Conservation (phyloP, 768 basidiomycete genomes). For the Albatrellus ellisii region DNA sequence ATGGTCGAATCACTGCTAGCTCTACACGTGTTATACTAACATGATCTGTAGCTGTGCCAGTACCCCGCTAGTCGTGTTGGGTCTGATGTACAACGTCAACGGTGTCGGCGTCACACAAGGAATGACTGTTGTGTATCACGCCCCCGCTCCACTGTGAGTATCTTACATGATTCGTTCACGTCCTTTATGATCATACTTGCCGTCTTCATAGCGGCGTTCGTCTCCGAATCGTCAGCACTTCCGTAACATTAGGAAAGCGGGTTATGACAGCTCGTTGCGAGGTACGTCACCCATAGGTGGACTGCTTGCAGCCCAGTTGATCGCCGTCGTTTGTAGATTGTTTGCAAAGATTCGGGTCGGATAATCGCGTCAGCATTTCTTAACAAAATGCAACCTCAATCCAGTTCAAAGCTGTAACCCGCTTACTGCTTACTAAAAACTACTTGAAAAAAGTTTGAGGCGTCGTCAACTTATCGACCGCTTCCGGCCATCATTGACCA, state of each 20-base stretch:
- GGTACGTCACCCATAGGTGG: conserved; percentile 24
- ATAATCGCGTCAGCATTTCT: conserved; percentile 53
- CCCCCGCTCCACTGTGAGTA: conserved; percentile 50
- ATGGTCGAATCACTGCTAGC: conserved; percentile 11
- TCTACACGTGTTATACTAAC: not conserved
- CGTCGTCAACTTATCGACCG: no score
- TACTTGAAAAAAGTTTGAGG: no score
- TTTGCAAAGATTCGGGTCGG: conserved; percentile 44
- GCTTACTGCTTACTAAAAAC: no score
- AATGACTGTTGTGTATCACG: conserved; percentile 57
- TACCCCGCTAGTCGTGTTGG: conserved; percentile 55
- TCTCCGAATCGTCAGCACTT: conserved; percentile 48
- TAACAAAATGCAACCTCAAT: conserved; percentile 52
- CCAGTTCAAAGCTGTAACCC: no score
- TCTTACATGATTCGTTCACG: conserved; percentile 4
- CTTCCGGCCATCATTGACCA: no score
- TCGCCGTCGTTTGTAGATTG: conserved; percentile 27
- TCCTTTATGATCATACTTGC: not conserved
- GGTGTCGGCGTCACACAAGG: conserved; percentile 67
- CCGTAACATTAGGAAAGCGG: conserved; percentile 51
- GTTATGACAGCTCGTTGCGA: conserved; percentile 65
- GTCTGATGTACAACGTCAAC: conserved; percentile 43
- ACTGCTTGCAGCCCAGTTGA: conserved; percentile 2
- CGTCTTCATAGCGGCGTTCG: conserved; percentile 34
- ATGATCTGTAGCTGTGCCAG: conserved; percentile 38